Evolutionary conservation across 2,329 filamentous ascomycete species (phyloP).

Genomic region (Penicillium psychrosexuale): DNA sequence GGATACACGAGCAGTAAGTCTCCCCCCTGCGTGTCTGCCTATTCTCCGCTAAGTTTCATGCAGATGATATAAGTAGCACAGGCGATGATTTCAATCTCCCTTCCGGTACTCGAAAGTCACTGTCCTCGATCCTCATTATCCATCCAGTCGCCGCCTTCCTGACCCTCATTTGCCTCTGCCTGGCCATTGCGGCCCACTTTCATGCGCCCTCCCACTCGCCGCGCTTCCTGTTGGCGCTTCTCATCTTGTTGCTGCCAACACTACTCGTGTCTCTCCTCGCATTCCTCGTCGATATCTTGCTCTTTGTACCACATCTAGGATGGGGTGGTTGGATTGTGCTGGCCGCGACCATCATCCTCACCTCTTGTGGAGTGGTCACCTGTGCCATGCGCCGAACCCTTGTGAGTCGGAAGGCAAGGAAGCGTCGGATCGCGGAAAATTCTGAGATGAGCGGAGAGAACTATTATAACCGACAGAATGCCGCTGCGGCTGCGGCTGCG

Average conservation of each 20-base stretch:
- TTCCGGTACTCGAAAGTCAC: constrained; percentile 62
- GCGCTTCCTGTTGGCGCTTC: constrained; percentile 76
- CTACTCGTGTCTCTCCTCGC: constrained; percentile 79
- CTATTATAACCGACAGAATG: constrained; percentile 68
- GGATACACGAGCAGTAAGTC: constrained; percentile 80
- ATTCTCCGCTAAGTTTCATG: constrained; percentile 9
- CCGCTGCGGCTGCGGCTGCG: constrained; percentile 32
- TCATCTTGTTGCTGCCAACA: constrained; percentile 82
- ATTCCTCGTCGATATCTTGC: constrained; percentile 87
- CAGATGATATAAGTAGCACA: constrained; percentile 40
- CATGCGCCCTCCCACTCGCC: constrained; percentile 86
- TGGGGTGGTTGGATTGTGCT: constrained; percentile 96
- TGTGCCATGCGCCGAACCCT: constrained; percentile 93
- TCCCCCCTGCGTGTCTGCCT: constrained; percentile 14
- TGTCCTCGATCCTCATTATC: constrained; percentile 88
- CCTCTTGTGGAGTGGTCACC: constrained; percentile 76
- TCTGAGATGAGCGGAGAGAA: constrained; percentile 96
- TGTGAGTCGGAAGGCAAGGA: constrained; percentile 86
- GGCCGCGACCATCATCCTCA: constrained; percentile 80
- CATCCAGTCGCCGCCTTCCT: constrained; percentile 88
- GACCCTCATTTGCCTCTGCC: constrained; percentile 76
- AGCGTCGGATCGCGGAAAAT: constrained; percentile 87
- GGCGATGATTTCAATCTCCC: constrained; percentile 59
- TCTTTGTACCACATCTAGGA: constrained; percentile 89
- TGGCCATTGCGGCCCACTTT: constrained; percentile 79